phyloP scores from a whole-genome alignment of 345 rosid genomes.

The Syzygium grande region DNA sequence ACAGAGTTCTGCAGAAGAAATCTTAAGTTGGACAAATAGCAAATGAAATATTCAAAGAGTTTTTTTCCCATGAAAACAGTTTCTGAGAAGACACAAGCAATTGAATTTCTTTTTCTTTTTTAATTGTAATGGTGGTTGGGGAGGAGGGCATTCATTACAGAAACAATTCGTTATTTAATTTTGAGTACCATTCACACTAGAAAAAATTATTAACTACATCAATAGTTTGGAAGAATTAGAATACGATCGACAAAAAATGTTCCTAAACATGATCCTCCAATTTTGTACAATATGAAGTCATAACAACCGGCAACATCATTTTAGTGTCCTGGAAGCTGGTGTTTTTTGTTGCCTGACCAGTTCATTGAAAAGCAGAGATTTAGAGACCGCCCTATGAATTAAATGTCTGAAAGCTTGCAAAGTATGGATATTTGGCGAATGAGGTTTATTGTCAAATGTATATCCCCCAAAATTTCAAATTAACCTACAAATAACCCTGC shows the following conservation, averaged over 20 bases:
- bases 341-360: neutral
- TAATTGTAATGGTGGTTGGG: neutral
- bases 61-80: neutral
- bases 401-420: neutral
- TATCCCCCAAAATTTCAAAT: neutral
- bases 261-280: neutral
- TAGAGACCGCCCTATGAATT: neutral
- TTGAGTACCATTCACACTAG: neutral
- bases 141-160: neutral
- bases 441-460: neutral
- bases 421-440: neutral
- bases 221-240: neutral
- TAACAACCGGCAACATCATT: neutral
- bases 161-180: neutral
- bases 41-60: neutral
- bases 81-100: neutral
- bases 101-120: neutral
- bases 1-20: conserved; percentile 48
- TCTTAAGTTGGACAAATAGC: neutral
- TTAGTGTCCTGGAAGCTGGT: neutral
- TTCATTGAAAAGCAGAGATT: neutral
- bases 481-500: neutral
- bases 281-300: neutral
- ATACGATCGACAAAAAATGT: neutral
- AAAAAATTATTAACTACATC: neutral